Base-by-base conservation (phyloP, 163 green algal species). In the Coccomyxa subellipsoidea region DNA sequence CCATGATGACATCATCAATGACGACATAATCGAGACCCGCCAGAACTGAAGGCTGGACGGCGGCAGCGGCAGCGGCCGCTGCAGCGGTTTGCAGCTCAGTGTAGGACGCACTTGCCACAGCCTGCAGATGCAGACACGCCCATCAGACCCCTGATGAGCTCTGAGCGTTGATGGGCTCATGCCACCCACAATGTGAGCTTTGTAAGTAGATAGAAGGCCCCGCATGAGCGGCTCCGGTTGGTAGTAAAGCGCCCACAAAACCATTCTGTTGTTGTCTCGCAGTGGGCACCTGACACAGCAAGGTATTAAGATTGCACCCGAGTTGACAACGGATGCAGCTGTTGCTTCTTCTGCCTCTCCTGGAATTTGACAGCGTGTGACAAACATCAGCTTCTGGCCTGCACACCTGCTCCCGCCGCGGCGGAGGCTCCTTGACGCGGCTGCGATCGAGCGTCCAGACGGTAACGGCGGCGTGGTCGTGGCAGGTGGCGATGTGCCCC, bases 401-500 rank as follows among this genome's bases (percentile, higher is more conserved):
- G n/a, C n/a, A n/a, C 10, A n/a, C 29, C 29, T 36, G 66, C 66
- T 10, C 8, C 4, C 18, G 66, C 27, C n/a, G 66, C 21, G 8
- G 21, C 1, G 29, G 29, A 27, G 66, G 66, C n/a, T 34, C 66
- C 32, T 73, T 73, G 66, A 32, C 18, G 66, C 66, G 27, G 7
- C 32, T 40, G 78, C 70, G 78, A 35, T 85, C n/a, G 32, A 92
- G 47, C 38, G 66, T 77, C 90, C 90, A 93, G 39, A 93, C 75
- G 53, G 81, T 84, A 38, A 93, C 37, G 8, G 77, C 85, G 2
- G 82, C 78, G 39, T 93, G 87, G 77, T 93, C 90, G 8, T 78
- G 78, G 23, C 82, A 84, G 37, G 85, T 90, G 38, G 82, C 87
- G 29, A 92, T 70, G 39, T 80, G 71, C n/a, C 80, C 35, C 3